Percentiles rank a stretch among this genome's conserved stretches.
Conservation (phyloP, 2,329 filamentous ascomycete genomes). For the Phyllosticta capitalensis region DNA sequence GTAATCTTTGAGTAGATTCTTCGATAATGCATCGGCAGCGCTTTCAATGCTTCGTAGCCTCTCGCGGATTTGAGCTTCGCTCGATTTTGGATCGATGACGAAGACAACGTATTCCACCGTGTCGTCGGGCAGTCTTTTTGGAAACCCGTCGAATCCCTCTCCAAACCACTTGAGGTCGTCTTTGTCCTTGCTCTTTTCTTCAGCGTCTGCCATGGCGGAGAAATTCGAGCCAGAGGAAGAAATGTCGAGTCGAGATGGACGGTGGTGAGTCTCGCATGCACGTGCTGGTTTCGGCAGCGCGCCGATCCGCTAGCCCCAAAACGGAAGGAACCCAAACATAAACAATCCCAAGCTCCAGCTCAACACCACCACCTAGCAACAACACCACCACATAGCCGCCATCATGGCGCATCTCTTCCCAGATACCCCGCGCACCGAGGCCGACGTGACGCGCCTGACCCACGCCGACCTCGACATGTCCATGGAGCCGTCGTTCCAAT, state of each 20-base stretch:
- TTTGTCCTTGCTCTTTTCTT: slow-evolving; percentile 12
- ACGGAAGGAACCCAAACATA: slow-evolving; percentile 10
- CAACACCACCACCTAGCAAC: not conserved
- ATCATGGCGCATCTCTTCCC: slow-evolving; percentile 45
- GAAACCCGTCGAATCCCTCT: slow-evolving; percentile 55
- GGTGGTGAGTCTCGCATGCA: slow-evolving; percentile 10
- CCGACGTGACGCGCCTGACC: slow-evolving; percentile 73
- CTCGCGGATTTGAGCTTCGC: slow-evolving; percentile 48
- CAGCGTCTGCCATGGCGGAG: not conserved
- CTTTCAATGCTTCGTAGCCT: slow-evolving; percentile 65
- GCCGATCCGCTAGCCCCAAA: slow-evolving; percentile 8
- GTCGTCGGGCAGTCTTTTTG: slow-evolving; percentile 66
- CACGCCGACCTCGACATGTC: slow-evolving; percentile 70
- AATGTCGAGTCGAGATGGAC: not conserved
- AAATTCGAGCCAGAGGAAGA: not conserved
- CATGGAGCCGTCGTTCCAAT: slow-evolving; percentile 77
- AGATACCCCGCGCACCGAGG: slow-evolving; percentile 81
- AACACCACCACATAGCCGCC: slow-evolving; percentile 10
- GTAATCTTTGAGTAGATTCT: slow-evolving; percentile 64
- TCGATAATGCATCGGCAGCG: slow-evolving; percentile 53
- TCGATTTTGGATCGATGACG: slow-evolving; percentile 50
- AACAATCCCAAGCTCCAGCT: not conserved
- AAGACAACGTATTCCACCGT: slow-evolving; percentile 79
- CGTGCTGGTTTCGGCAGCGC: slow-evolving; percentile 12
- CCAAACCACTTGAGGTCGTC: slow-evolving; percentile 58